A percentile compares a stretch with the other conserved stretches of the same genome.
These are phyloP conservation scores for Fusarium stilboides DNA, from an alignment of 2,329 filamentous ascomycete species.

Conservation along the genomic window DNA sequence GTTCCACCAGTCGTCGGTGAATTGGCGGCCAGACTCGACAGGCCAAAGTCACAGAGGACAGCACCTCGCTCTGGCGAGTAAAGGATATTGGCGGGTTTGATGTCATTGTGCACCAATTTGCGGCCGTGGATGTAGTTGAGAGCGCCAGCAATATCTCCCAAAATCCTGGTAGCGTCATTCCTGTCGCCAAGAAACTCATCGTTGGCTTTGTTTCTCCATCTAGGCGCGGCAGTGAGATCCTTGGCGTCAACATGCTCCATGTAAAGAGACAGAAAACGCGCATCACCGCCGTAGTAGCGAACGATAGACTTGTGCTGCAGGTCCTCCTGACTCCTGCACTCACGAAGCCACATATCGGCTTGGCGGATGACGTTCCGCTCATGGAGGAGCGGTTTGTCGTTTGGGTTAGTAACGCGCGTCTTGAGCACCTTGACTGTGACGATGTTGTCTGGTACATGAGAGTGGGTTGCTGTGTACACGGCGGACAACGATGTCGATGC, in stretches of 20 bases:
- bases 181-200: conserved; percentile 67
- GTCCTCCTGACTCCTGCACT: conserved; percentile 69
- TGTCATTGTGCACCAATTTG: conserved; percentile 72
- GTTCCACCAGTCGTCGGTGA: conserved; percentile 69
- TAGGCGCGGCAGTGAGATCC: conserved; percentile 65
- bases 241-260: conserved; percentile 74
- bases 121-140: conserved; percentile 70
- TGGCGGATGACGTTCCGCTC: conserved; percentile 72
- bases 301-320: conserved; percentile 72
- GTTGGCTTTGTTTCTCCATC: conserved; percentile 64
- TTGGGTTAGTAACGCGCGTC: conserved; percentile 61
- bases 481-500: conserved; percentile 69
- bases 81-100: conserved; percentile 74
- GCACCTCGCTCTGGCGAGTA: conserved; percentile 72
- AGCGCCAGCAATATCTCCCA: conserved; percentile 68
- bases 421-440: conserved; percentile 75
- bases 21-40: conserved; percentile 65
- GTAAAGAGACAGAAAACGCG: conserved; percentile 71
- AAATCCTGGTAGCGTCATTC: conserved; percentile 66
- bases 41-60: conserved; percentile 73
- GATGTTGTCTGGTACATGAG: conserved; percentile 66
- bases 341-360: conserved; percentile 72
- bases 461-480: conserved; percentile 70
- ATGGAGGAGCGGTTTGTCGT: conserved; percentile 63
- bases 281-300: conserved; percentile 71